Evolutionary conservation across 1,139 yeast species (phyloP), one percentile per base, ranked within the genome.

Genomic region (Protomyces lactucae-debilis): DNA sequence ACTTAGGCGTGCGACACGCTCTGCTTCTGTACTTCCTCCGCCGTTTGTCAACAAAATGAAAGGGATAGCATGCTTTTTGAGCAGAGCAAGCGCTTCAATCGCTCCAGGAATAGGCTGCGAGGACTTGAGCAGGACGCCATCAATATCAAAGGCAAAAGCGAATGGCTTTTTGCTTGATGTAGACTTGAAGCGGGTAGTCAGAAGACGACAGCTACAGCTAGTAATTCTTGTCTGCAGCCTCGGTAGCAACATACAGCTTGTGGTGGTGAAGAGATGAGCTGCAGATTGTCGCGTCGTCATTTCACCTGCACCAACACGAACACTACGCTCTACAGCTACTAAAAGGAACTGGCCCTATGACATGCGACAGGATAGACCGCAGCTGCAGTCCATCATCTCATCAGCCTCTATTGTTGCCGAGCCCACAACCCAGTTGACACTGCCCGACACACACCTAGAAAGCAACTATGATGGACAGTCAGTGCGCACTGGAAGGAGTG

Each of bases 1-100:
- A 45, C 85, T 79, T 72, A 88, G 79, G 71, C 87, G 92, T 63
- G 80, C 80, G 53, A 93, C 86, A 72, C 96, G 79, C 23, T 82
- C 85, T 68, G 79, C 76, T 73, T 88, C 96, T 6, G 90, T 88
- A 72, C 87, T 84, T 64, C 96, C 96, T 70, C 95, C 95, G 69
- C 96, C 96, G 73, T 88, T 88, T 64, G 96, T 88, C 69, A 88
- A 93, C 75, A 86, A 87, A 67, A 88, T 87, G 71, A 86, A 87
- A 2, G 96, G 95, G n/a, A 88, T 91, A 70, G 83, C 84, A 71
- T 88, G 85, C 73, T 87, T 83, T 78, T 88, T 87, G 68, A 88
- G 79, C 78, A 87, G 74, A 68, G 79, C 79, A 70, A 88, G 76
- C 5, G 95, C 95, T 68, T 85, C 83, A 25, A 80, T 81, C 0